These are phyloP conservation scores for Blastomyces percursus DNA, from an alignment of 2,329 filamentous ascomycete species.

Conservation along the genomic window DNA sequence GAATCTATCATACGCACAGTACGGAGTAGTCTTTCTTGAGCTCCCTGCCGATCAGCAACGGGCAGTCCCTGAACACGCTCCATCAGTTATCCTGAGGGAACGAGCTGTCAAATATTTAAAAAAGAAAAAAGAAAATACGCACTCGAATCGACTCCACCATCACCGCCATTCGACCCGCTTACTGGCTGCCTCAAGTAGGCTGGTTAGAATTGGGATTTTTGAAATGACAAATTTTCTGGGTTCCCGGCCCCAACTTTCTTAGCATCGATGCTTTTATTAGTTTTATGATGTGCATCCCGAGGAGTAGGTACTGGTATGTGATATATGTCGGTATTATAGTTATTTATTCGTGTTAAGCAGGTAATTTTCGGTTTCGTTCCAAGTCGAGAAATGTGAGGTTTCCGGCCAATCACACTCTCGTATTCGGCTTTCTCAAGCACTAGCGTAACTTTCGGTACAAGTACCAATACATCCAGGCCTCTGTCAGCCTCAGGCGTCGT, in stretches of 20 bases:
- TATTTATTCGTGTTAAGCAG: no score
- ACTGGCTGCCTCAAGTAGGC: neutral
- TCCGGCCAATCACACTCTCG: neutral
- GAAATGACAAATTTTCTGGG: neutral
- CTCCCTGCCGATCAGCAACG: neutral
- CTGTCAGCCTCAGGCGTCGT: no score
- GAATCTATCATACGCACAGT: no score
- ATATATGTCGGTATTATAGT: no score
- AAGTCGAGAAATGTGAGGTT: neutral
- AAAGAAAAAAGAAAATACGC: neutral
- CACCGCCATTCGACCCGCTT: neutral
- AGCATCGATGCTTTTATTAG: no score
- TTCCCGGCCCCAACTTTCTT: neutral
- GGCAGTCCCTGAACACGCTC: neutral
- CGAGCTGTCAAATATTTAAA: neutral
- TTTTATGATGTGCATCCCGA: no score
- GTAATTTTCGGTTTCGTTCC: neutral
- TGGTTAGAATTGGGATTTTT: neutral
- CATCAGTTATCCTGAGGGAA: no score
- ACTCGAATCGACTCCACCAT: neutral
- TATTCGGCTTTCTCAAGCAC: neutral
- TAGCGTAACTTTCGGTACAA: neutral
- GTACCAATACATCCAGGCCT: neutral
- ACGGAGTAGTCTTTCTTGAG: no score
- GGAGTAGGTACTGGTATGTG: no score